phyloP scores from a whole-genome alignment of 2,329 filamentous ascomycete genomes.

The Aspergillus caelatus region DNA sequence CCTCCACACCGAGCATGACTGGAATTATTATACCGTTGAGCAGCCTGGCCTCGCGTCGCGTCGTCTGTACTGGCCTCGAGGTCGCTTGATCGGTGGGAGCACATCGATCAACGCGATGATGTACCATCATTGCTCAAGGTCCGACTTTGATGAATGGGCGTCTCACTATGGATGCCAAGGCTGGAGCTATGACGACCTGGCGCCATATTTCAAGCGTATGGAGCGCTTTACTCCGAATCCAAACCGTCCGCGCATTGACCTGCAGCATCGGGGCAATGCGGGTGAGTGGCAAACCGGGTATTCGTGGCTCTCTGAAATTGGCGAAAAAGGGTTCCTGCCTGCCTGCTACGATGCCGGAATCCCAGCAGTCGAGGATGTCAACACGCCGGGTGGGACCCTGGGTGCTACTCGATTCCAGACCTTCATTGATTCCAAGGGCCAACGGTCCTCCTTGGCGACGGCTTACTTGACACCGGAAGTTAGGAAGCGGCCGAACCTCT shows the following conservation, averaged over 20 bases:
- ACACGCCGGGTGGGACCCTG: conserved; percentile 13
- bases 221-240: conserved; percentile 21
- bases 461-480: conserved; percentile 19
- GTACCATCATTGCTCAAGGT: conserved; percentile 22
- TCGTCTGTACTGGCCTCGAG: conserved; percentile 22
- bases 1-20: conserved; percentile 21
- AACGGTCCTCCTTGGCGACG: conserved; percentile 22
- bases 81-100: conserved; percentile 20
- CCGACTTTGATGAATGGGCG: conserved; percentile 22
- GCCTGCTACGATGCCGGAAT: conserved; percentile 17
- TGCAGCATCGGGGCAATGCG: conserved; percentile 9
- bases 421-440: conserved; percentile 21
- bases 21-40: conserved; percentile 23
- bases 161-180: conserved; percentile 26
- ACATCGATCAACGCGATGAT: conserved; percentile 24
- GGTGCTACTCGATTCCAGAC: conserved; percentile 22
- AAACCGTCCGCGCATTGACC: conserved; percentile 16
- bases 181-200: conserved; percentile 47
- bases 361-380: conserved; percentile 13
- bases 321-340: conserved; percentile 19
- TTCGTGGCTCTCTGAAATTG: conserved; percentile 19
- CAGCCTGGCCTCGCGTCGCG: conserved; percentile 18
- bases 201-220: conserved; percentile 49
- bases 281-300: conserved; percentile 19
- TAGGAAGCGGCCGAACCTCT: conserved; percentile 16